phyloP scores from a whole-genome alignment of 2,329 filamentous ascomycete genomes.

The Aspergillus thermomutatus region DNA sequence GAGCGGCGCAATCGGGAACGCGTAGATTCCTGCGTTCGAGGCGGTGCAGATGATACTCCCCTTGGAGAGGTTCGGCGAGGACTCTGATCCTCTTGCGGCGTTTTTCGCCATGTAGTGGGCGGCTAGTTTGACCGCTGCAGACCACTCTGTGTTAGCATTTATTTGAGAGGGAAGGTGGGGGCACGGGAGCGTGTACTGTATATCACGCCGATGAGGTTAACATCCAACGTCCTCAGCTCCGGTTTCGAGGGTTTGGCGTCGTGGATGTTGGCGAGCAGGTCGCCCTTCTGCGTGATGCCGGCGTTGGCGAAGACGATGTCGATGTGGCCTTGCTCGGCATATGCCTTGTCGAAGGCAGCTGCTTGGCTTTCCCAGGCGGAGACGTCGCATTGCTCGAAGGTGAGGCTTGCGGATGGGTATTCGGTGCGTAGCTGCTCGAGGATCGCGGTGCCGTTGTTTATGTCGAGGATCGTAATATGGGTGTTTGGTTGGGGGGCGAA shows the following conservation, averaged over 20 bases:
- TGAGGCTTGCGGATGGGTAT: slow-evolving; percentile 23
- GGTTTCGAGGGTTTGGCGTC: slow-evolving; percentile 37
- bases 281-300: slow-evolving; percentile 45
- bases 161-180: not conserved
- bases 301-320: slow-evolving; percentile 52
- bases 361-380: slow-evolving; percentile 37
- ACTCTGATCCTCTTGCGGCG: slow-evolving; percentile 1
- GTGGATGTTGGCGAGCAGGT: slow-evolving; percentile 24
- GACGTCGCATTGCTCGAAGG: slow-evolving; percentile 31
- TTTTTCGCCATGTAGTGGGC: slow-evolving; percentile 52
- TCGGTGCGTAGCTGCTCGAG: slow-evolving; percentile 22
- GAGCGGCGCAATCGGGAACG: slow-evolving; percentile 50
- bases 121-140: slow-evolving; percentile 48
- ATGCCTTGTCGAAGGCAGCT: slow-evolving; percentile 32
- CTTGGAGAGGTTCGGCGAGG: slow-evolving; percentile 24
- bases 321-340: slow-evolving; percentile 33
- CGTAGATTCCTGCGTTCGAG: slow-evolving; percentile 53
- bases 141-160: not conserved
- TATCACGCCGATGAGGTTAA: slow-evolving; percentile 39
- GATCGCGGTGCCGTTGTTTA: slow-evolving; percentile 25
- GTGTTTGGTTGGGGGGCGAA: slow-evolving; percentile 27
- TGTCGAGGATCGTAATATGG: slow-evolving; percentile 32
- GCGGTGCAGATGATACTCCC: slow-evolving; percentile 53
- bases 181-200: slow-evolving; percentile 39
- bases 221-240: slow-evolving; percentile 34